Evolutionary conservation across 352 stramenopile genomes (phyloP).

Genomic region (Pythium rhizo-oryzae): DNA sequence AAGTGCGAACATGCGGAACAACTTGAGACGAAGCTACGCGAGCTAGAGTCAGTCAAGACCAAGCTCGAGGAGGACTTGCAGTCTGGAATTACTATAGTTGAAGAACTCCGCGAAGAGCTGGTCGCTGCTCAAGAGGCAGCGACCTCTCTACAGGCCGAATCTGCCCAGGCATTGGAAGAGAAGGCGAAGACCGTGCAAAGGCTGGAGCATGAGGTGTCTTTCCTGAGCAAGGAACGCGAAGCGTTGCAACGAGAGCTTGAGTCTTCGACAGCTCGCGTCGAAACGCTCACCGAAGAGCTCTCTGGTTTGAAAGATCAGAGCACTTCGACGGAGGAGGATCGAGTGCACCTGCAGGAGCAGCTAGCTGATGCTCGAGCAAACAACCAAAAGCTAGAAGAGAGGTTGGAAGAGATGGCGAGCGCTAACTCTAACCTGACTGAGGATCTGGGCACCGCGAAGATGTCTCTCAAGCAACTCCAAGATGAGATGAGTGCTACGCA

Average conservation of each 20-base stretch:
- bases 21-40: slow-evolving; percentile 44
- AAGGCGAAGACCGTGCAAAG: slow-evolving; percentile 3
- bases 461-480: background rate
- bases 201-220: slow-evolving; percentile 1
- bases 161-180: slow-evolving; percentile 14
- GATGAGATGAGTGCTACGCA: background rate
- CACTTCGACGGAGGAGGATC: background rate
- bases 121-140: background rate
- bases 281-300: slow-evolving; percentile 6
- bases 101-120: slow-evolving; percentile 12
- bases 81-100: background rate
- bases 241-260: slow-evolving; percentile 7
- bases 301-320: background rate
- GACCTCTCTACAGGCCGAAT: background rate
- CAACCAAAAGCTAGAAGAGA: background rate
- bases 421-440: background rate
- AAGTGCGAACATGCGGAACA: slow-evolving; percentile 37
- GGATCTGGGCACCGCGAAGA: background rate
- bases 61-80: slow-evolving; percentile 48
- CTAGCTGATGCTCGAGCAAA: background rate
- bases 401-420: background rate
- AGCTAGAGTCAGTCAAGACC: slow-evolving; percentile 48
- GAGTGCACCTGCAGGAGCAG: background rate
- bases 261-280: background rate
- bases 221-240: background rate